Percentiles rank a stretch among this genome's conserved stretches.
These are phyloP conservation scores for Tetratostichococcus sp. DNA, from an alignment of 139 green algal genomes.

Conservation along the genomic window DNA sequence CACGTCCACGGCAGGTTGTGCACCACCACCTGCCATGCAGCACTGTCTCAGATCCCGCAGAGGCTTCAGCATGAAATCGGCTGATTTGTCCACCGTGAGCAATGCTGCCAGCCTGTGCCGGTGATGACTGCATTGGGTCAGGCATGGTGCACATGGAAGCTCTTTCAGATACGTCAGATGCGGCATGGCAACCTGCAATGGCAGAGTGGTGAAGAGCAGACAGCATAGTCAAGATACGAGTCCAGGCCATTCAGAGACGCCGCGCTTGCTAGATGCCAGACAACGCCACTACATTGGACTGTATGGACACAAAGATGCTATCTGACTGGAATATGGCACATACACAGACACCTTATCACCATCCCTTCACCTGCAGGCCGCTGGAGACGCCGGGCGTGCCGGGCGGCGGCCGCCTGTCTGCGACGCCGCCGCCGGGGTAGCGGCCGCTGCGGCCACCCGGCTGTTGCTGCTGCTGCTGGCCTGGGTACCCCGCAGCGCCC, in stretches of 20 bases:
- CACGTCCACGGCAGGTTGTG: constrained; percentile 89
- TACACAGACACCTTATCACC: neutral
- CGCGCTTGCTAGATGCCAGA: too few species aligned
- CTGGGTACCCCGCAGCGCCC: neutral
- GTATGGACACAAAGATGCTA: too few species aligned
- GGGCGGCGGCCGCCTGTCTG: constrained; percentile 42
- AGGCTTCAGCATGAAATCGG: neutral
- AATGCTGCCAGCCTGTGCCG: neutral
- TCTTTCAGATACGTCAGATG: too few species aligned
- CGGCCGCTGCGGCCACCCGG: too few species aligned
- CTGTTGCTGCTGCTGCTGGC: neutral
- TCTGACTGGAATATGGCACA: too few species aligned
- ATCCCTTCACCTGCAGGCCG: constrained; percentile 53
- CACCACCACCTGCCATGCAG: constrained; percentile 70
- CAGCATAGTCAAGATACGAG: too few species aligned
- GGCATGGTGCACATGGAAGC: too few species aligned
- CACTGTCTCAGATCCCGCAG: neutral
- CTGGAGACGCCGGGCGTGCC: constrained; percentile 59
- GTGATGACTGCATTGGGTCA: too few species aligned
- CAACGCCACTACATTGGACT: too few species aligned
- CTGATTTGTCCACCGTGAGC: neutral
- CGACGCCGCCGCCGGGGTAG: constrained; percentile 11
- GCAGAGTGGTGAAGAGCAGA: too few species aligned
- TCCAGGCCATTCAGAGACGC: too few species aligned
- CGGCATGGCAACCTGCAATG: too few species aligned